Conservation (phyloP, 495 filamentous ascomycete genomes). For the Articulospora tetracladia region DNA sequence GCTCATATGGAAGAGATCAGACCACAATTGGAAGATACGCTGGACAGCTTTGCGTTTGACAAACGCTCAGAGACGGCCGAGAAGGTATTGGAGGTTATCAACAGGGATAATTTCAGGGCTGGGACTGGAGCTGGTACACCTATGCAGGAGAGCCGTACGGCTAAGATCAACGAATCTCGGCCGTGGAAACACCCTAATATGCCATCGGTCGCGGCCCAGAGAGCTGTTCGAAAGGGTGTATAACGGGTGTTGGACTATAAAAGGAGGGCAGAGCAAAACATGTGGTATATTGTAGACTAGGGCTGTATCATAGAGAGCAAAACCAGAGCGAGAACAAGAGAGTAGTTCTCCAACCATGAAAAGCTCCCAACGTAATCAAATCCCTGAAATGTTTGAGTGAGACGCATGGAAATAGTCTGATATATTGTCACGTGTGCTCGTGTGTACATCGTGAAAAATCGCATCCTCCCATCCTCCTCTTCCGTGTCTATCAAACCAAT, state of each 20-base stretch:
- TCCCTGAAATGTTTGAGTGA: too few relatives aligned
- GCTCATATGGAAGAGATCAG: slow-evolving; percentile 51
- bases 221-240: background rate
- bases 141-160: slow-evolving; percentile 1
- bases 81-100: slow-evolving; percentile 52
- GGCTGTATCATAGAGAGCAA: slow-evolving; percentile 2
- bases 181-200: background rate
- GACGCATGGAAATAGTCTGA: background rate
- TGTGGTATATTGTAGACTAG: slow-evolving; percentile 7
- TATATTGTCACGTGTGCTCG: slow-evolving; percentile 15
- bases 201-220: background rate
- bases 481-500: background rate
- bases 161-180: background rate
- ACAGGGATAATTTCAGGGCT: slow-evolving; percentile 40
- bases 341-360: background rate
- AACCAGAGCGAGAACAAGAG: background rate
- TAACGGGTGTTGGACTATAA: background rate
- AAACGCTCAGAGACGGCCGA: slow-evolving; percentile 45
- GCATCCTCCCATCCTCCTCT: background rate
- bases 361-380: too few relatives aligned
- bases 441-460: slow-evolving; percentile 12
- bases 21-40: slow-evolving; percentile 56
- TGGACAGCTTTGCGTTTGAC: slow-evolving; percentile 58
- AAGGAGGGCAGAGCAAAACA: background rate
- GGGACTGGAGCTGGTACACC: slow-evolving; percentile 15